Percentiles rank a stretch among this genome's conserved stretches.
These are phyloP conservation scores for Beauveria rudraprayagi DNA, from an alignment of 2,329 filamentous ascomycete species.

Conservation along the genomic window DNA sequence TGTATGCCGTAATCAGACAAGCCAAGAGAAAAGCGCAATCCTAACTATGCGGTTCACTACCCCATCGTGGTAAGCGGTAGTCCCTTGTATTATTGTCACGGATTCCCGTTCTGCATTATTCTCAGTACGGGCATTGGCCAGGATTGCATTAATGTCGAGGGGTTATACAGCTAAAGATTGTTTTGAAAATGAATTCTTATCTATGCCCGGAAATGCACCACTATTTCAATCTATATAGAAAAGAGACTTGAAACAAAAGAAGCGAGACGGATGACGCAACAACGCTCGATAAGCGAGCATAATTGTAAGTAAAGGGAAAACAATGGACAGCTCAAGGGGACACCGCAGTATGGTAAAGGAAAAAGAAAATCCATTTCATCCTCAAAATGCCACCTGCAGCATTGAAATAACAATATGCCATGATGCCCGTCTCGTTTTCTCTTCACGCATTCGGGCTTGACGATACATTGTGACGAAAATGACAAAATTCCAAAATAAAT, in stretches of 20 bases:
- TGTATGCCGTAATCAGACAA: too few relatives aligned
- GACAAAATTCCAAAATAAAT: constrained; percentile 2
- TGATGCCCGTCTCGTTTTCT: neutral
- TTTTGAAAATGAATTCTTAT: neutral
- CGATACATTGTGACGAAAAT: constrained; percentile 4
- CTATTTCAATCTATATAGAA: neutral
- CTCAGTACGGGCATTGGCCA: too few relatives aligned
- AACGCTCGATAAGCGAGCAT: neutral
- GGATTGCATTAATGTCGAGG: too few relatives aligned
- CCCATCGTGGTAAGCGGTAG: too few relatives aligned
- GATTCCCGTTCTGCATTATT: too few relatives aligned
- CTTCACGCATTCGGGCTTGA: neutral
- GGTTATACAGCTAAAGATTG: too few relatives aligned
- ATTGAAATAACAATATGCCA: neutral
- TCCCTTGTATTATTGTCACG: too few relatives aligned
- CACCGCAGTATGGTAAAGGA: neutral
- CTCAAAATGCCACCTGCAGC: neutral
- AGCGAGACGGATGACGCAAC: neutral
- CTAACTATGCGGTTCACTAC: too few relatives aligned
- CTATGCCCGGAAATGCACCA: neutral
- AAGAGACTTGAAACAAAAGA: neutral
- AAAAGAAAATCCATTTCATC: constrained; percentile 3
- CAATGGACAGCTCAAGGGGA: neutral
- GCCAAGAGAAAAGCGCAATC: too few relatives aligned
- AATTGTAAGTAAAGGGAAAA: neutral